Evolutionary conservation across 1,284 basidiomycete species (phyloP), one percentile per base, ranked within the genome.

Genomic region (Calocybe gambosa): DNA sequence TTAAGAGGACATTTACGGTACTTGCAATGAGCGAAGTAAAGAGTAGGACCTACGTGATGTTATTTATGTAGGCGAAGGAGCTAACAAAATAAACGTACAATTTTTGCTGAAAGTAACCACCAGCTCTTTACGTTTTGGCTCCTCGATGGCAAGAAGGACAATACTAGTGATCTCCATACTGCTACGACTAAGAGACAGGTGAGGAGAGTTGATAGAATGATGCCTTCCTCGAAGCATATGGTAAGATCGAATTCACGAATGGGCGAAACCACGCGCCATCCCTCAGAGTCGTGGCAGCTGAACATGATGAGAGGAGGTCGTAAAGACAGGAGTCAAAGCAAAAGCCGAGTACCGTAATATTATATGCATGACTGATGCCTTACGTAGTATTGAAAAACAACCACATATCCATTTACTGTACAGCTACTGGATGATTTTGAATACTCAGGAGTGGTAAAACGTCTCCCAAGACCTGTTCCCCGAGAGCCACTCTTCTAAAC

Each of bases 221-320:
- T 59, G 25, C 78, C 81, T 53, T 88, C 82, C 59, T 94, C 87
- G 56, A 89, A 91, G 64, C 93, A 97, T 5, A 80, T 77, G 0
- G 91, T 88, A 10, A 88, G 60, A 65, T 96, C 93, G 58, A 93
- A 89, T 20, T 78, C 70, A 46, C 89, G 77, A 0, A 66, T 53
- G 5, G 56, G 62, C 6, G 89, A 92, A 35, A 81, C 65, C 12
- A 75, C 69, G 1, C 66, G 68, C 80, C 86, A 89, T 44, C 87
- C 82, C 55, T 87, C 82, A 10, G 50, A 43, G 55, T 76, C 70
- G 43, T 60, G 69, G 57, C 78, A 80, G 48, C 59, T 58, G 12
- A 63, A 60, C 75, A 77, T 75, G 38, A 10, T 10, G 9, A 9
- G 28, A 13, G 10, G n/a, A n/a, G n/a, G 25, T 26, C 15, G n/a